A percentile compares a stretch with the other conserved stretches of the same genome.
Evolutionary conservation across 768 basidiomycete genomes (phyloP).

Genomic region (Suillus variegatus): DNA sequence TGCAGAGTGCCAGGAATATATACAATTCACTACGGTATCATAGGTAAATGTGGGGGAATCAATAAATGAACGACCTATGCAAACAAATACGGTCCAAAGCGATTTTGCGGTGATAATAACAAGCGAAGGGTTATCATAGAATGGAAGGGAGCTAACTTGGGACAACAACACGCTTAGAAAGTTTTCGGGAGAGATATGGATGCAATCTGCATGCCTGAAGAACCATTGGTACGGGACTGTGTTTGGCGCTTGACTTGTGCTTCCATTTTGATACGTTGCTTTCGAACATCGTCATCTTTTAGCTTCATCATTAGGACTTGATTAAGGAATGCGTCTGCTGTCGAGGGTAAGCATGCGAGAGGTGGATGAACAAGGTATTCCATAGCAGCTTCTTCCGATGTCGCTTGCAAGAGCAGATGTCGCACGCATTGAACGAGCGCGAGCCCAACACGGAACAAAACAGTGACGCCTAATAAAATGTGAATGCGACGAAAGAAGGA

Average conservation of each 20-base stretch:
- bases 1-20: slow-evolving; percentile 4
- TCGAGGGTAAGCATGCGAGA: slow-evolving; percentile 52
- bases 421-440: slow-evolving; percentile 63
- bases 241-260: slow-evolving; percentile 67
- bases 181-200: slow-evolving; percentile 31
- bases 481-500: not conserved
- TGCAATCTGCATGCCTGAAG: slow-evolving; percentile 25
- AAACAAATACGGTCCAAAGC: slow-evolving; percentile 9
- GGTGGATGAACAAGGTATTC: slow-evolving; percentile 53
- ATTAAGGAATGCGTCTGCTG: slow-evolving; percentile 63
- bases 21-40: slow-evolving; percentile 14
- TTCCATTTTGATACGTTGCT: slow-evolving; percentile 75
- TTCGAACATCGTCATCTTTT: slow-evolving; percentile 78
- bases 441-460: slow-evolving; percentile 73
- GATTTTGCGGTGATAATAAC: slow-evolving; percentile 1
- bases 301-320: slow-evolving; percentile 65
- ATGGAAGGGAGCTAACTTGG: not conserved
- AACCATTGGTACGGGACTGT: slow-evolving; percentile 36
- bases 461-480: slow-evolving; percentile 57
- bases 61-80: slow-evolving; percentile 9
- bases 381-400: slow-evolving; percentile 48
- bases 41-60: slow-evolving; percentile 16
- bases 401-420: slow-evolving; percentile 55
- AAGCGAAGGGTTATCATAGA: not conserved
- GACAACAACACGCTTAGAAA: not conserved